Base-by-base conservation (phyloP, 1,139 yeast species). In the Sugiyamaella paludigena region DNA sequence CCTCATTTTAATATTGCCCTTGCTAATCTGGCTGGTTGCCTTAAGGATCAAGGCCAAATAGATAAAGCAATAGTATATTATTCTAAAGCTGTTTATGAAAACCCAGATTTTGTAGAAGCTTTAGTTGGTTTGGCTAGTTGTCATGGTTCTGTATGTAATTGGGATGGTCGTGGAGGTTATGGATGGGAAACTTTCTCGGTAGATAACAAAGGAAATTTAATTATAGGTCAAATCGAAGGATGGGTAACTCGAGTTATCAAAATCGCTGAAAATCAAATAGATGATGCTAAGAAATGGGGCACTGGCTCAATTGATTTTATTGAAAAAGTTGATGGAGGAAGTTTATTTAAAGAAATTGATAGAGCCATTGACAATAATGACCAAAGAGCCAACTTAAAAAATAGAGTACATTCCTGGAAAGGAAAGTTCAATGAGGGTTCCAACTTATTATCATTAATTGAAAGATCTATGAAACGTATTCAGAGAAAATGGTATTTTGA, bases 1-100 rank as follows among this genome's bases (percentile, higher is more conserved):
- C 61, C 68, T 1, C 56, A 53, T 34, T 67, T 67, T 37, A 62
- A 60, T 39, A 64, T 65, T 40, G 70, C 70, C 2, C 53, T 67
- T 28, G 64, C 68, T 10, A 67, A 67, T 41, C 55, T 67, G 10
- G 70, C 70, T 7, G 58, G 64, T 7, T 65, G 68, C 5, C 54
- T 65, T 32, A 62, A 64, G 39, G 70, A 67, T 46, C 64, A 59
- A 36, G 69, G 69, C n/a, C 57, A 64, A 8, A 53, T 62, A n/a
- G 66, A 58, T 29, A 59, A 57, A 26, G 68, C 70, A 4, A 65
- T 63, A 7, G 49, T 52, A 7, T 67, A 60, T 47, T 67, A 65
- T 49, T 48, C 58, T 6, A 50, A 62, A 13, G 70, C 70, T 0
- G 66, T 65, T 1, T 53, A 57, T 16, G 62, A 57, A 27, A 60